Percentiles rank a stretch among this genome's conserved stretches.
Evolutionary conservation across 1,139 yeast species (phyloP).

Genomic region (Geotrichum citri-aurantii): DNA sequence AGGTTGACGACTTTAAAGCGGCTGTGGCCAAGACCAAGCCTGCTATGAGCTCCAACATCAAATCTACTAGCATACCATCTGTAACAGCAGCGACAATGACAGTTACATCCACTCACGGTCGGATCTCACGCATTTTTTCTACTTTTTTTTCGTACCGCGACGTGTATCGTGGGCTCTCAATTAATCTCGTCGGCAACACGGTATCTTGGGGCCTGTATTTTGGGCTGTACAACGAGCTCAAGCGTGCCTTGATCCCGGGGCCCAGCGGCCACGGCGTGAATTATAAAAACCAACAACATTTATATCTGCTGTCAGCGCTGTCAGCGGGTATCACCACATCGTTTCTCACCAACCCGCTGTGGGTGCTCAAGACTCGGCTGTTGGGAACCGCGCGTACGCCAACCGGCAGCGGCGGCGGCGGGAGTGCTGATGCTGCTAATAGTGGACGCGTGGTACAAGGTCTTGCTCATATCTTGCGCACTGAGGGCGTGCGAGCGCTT

Average conservation of each 20-base stretch:
- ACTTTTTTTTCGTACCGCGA: slow-evolving; percentile 9
- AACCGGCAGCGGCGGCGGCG: background rate
- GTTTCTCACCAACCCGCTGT: slow-evolving; percentile 77
- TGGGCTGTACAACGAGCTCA: slow-evolving; percentile 59
- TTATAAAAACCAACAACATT: slow-evolving; percentile 5
- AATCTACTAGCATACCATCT: background rate
- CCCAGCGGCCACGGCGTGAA: slow-evolving; percentile 1
- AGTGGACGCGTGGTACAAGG: background rate
- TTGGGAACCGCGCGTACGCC: slow-evolving; percentile 7
- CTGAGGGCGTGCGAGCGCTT: slow-evolving; percentile 66
- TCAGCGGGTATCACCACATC: slow-evolving; percentile 73
- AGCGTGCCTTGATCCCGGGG: slow-evolving; percentile 31
- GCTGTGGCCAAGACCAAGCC: background rate
- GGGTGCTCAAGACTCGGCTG: slow-evolving; percentile 80
- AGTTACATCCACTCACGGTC: slow-evolving; percentile 1
- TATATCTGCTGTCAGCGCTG: slow-evolving; percentile 49
- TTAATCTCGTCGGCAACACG: slow-evolving; percentile 78
- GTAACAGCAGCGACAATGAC: background rate
- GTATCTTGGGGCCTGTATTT: slow-evolving; percentile 88
- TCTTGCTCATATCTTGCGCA: slow-evolving; percentile 20
- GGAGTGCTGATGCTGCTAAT: background rate
- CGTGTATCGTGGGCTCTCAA: slow-evolving; percentile 71
- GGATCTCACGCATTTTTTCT: slow-evolving; percentile 3
- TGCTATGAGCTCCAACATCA: background rate
- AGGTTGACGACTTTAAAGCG: slow-evolving; percentile 33